Percentiles rank a stretch among this genome's conserved stretches.
phyloP scores from a whole-genome alignment of 1,284 basidiomycete species.

The Schizophyllum commune region DNA sequence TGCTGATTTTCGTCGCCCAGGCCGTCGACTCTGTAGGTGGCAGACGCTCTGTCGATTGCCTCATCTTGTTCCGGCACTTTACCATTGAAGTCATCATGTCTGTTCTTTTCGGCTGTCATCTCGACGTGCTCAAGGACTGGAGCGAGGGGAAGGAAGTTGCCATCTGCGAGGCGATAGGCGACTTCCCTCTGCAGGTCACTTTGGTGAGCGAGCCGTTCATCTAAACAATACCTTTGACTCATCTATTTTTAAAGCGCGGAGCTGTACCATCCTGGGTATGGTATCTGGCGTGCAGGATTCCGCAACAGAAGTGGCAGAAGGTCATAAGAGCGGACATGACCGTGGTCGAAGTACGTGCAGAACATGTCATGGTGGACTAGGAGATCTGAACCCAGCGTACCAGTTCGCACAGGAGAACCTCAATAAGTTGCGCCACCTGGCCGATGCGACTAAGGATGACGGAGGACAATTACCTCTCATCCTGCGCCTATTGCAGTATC shows the following conservation, averaged over 20 bases:
- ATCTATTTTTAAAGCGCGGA: not conserved
- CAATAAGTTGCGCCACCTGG: not conserved
- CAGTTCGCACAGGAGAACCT: not conserved
- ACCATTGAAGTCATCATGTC: not conserved
- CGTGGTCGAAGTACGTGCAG: not conserved
- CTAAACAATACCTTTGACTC: too few species aligned
- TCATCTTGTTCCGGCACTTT: not conserved
- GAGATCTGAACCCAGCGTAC: too few species aligned
- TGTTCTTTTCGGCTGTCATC: not conserved
- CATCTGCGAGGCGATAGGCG: not conserved
- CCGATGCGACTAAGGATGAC: not conserved
- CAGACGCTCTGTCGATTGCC: not conserved
- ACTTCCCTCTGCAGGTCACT: not conserved
- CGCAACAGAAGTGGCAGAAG: not conserved
- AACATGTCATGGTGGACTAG: too few species aligned
- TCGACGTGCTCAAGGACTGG: not conserved
- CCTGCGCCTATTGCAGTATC: not conserved
- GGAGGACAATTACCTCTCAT: not conserved
- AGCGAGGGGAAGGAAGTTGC: not conserved
- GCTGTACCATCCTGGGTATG: not conserved
- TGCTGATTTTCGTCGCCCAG: not conserved
- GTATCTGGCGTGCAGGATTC: not conserved
- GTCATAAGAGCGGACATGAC: not conserved
- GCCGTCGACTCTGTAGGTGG: not conserved
- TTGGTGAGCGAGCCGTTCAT: not conserved